These are phyloP conservation scores for Aspergillus quadrilineatus DNA, from an alignment of 2,329 filamentous ascomycete genomes.

Conservation along the genomic window DNA sequence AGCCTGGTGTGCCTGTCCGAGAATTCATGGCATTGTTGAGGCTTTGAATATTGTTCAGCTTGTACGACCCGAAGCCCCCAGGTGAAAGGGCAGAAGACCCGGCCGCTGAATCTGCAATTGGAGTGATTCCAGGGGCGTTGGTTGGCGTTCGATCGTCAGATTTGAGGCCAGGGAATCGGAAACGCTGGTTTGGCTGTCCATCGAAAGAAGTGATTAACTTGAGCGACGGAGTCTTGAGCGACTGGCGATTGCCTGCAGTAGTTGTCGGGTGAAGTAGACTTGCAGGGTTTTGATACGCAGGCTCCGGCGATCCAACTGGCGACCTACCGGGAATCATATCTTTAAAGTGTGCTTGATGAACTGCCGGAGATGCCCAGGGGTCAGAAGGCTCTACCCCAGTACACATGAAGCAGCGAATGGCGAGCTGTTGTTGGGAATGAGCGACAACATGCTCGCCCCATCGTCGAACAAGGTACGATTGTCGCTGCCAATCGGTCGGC, in stretches of 20 bases:
- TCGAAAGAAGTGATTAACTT: slow-evolving; percentile 92
- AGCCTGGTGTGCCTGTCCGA: slow-evolving; percentile 61
- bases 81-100: slow-evolving; percentile 64
- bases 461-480: slow-evolving; percentile 82
- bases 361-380: slow-evolving; percentile 83
- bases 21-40: slow-evolving; percentile 70
- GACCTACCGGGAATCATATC: slow-evolving; percentile 28
- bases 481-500: slow-evolving; percentile 85
- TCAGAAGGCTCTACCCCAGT: slow-evolving; percentile 81
- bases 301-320: slow-evolving; percentile 56
- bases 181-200: slow-evolving; percentile 48
- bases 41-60: slow-evolving; percentile 59
- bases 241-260: slow-evolving; percentile 57
- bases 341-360: slow-evolving; percentile 58
- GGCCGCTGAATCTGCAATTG: slow-evolving; percentile 76
- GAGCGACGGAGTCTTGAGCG: slow-evolving; percentile 77
- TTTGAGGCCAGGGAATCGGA: slow-evolving; percentile 60
- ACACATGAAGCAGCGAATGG: slow-evolving; percentile 90
- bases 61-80: slow-evolving; percentile 60
- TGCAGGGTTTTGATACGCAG: slow-evolving; percentile 45
- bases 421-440: slow-evolving; percentile 82
- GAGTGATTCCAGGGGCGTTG: slow-evolving; percentile 74
- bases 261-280: slow-evolving; percentile 23
- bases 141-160: slow-evolving; percentile 68
- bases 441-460: slow-evolving; percentile 93